phyloP scores from a whole-genome alignment of 805 yeast species.

The Starmerella cellae region DNA sequence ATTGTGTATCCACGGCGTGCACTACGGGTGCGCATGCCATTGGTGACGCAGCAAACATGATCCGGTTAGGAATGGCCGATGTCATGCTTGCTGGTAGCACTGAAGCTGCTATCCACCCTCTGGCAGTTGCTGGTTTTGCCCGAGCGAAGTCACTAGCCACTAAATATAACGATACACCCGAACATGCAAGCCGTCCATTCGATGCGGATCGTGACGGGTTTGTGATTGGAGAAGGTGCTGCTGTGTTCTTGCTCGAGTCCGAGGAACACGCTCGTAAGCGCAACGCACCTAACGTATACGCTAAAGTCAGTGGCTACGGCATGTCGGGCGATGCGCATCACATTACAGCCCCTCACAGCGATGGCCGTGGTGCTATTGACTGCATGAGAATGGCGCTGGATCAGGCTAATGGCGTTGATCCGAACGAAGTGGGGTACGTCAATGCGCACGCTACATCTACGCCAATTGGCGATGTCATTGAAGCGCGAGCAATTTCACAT shows the following conservation, averaged over 20 bases:
- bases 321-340: constrained; percentile 83
- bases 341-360: constrained; percentile 76
- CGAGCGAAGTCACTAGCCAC: constrained; percentile 72
- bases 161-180: constrained; percentile 46
- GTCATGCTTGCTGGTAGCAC: constrained; percentile 91
- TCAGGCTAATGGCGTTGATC: constrained; percentile 34
- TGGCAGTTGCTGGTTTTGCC: constrained; percentile 81
- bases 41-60: constrained; percentile 82
- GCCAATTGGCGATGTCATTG: constrained; percentile 75
- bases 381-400: constrained; percentile 68
- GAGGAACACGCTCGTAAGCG: constrained; percentile 59
- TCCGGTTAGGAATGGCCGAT: constrained; percentile 65
- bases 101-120: constrained; percentile 75
- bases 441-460: constrained; percentile 98
- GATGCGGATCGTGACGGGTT: constrained; percentile 70
- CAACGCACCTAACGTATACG: constrained; percentile 53
- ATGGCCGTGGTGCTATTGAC: constrained; percentile 71
- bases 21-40: constrained; percentile 91
- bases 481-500: constrained; percentile 53
- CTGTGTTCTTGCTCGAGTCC: constrained; percentile 62
- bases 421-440: constrained; percentile 51
- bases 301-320: constrained; percentile 80
- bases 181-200: constrained; percentile 71
- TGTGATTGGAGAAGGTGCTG: constrained; percentile 89
- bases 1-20: constrained; percentile 86